Percentiles rank a stretch among this genome's conserved stretches.
Evolutionary conservation across 2,329 filamentous ascomycete species (phyloP).

Genomic region (Diaporthe nobilis): DNA sequence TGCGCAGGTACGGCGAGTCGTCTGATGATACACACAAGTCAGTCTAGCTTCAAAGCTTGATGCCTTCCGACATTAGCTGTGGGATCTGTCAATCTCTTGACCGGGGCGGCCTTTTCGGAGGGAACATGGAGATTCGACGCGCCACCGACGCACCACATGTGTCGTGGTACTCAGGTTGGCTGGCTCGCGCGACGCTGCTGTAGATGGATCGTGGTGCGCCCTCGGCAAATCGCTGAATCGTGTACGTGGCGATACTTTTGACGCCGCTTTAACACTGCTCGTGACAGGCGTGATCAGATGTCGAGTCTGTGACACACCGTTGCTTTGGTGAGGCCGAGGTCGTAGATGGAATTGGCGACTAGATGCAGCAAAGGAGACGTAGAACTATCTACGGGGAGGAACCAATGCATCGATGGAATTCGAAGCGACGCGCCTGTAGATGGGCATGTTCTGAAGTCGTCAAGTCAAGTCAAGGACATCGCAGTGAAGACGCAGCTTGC

Average conservation of each 20-base stretch:
- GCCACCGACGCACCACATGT: not conserved
- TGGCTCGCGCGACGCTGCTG: not conserved
- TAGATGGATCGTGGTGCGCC: not conserved
- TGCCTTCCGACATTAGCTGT: not conserved
- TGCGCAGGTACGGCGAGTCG: not conserved
- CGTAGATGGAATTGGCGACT: not conserved
- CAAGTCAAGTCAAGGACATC: not conserved
- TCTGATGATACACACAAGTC: not conserved
- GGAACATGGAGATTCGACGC: not conserved
- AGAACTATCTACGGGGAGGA: no score
- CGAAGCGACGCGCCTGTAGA: no score
- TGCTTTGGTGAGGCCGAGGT: not conserved
- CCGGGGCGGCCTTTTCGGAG: not conserved
- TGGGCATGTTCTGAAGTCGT: not conserved
- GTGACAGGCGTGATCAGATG: no score
- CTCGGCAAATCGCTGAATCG: not conserved
- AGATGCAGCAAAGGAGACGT: no score
- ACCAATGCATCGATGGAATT: no score
- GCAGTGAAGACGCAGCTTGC: not conserved
- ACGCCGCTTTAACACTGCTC: not conserved
- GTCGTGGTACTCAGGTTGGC: not conserved
- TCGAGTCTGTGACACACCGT: no score
- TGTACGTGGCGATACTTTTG: no score
- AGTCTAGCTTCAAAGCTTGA: constrained; percentile 9
- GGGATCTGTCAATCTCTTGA: not conserved